phyloP scores from a whole-genome alignment of 2,329 filamentous ascomycete species.

The Alternaria alternata region DNA sequence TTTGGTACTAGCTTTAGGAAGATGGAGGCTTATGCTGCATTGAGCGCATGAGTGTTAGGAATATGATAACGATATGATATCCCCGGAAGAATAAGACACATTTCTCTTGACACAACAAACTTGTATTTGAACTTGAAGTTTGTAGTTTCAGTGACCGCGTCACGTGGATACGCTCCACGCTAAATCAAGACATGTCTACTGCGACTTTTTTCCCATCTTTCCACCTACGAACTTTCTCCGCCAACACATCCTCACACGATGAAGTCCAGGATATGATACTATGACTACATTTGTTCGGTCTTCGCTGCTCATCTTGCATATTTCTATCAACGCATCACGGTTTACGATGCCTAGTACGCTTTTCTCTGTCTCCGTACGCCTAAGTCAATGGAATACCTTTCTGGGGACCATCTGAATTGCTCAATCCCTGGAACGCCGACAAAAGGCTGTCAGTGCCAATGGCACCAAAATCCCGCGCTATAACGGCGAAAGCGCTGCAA shows the following conservation, averaged over 20 bases:
- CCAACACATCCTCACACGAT: neutral
- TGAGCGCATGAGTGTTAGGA: neutral
- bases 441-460: slow-evolving; percentile 10
- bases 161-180: slow-evolving; percentile 1
- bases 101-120: neutral
- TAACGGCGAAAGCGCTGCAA: slow-evolving; percentile 64
- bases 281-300: neutral
- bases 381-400: neutral
- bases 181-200: neutral
- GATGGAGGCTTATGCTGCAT: neutral
- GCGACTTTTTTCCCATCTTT: neutral
- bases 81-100: neutral
- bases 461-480: slow-evolving; percentile 22
- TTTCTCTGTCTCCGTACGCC: neutral
- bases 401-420: neutral
- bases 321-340: neutral
- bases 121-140: neutral
- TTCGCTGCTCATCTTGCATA: neutral
- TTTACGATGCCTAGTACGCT: neutral
- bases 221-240: neutral
- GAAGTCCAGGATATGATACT: too few species aligned
- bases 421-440: neutral
- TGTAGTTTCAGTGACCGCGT: neutral
- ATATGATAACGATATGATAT: neutral
- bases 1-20: neutral